A percentile compares a stretch with the other conserved stretches of the same genome.
These are phyloP conservation scores for Zalaria obscura DNA, from an alignment of 2,329 filamentous ascomycete species.

Conservation along the genomic window DNA sequence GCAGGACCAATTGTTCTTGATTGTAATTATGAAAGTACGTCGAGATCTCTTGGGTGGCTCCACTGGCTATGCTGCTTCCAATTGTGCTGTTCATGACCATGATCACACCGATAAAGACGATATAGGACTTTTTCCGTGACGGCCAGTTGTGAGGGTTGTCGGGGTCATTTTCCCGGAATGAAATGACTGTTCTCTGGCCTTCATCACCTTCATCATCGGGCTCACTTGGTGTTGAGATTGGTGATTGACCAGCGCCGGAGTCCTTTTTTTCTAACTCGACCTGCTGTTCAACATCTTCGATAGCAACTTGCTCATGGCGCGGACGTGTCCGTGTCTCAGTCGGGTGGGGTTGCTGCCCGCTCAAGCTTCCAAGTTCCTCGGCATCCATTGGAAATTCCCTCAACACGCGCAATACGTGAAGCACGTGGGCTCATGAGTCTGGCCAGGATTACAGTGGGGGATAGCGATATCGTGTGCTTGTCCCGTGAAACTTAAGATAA, in stretches of 20 bases:
- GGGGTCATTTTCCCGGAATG: conserved; percentile 21
- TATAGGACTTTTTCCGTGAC: conserved; percentile 29
- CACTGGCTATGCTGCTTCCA: conserved; percentile 49
- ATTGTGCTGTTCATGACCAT: conserved; percentile 56
- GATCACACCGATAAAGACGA: conserved; percentile 41
- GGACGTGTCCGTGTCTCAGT: too few relatives aligned
- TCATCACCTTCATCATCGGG: not conserved
- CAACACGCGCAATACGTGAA: too few relatives aligned
- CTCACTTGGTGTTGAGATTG: not conserved
- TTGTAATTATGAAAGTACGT: conserved; percentile 41
- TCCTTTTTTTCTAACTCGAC: not conserved
- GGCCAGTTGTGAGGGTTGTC: conserved; percentile 11
- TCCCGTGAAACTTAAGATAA: too few relatives aligned
- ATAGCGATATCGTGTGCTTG: too few relatives aligned
- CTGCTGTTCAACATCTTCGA: not conserved
- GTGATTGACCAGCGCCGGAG: not conserved
- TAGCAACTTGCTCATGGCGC: not conserved
- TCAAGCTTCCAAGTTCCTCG: too few relatives aligned
- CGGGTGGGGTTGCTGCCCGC: too few relatives aligned
- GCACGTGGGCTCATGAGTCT: too few relatives aligned
- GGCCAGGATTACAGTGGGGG: too few relatives aligned
- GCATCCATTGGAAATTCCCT: too few relatives aligned
- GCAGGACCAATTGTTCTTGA: conserved; percentile 28
- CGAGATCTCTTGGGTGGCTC: conserved; percentile 44
- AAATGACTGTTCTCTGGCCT: conserved; percentile 15